These are phyloP conservation scores for Tetradesmus obliquus DNA, from an alignment of 139 green algal species.

Conservation along the genomic window DNA sequence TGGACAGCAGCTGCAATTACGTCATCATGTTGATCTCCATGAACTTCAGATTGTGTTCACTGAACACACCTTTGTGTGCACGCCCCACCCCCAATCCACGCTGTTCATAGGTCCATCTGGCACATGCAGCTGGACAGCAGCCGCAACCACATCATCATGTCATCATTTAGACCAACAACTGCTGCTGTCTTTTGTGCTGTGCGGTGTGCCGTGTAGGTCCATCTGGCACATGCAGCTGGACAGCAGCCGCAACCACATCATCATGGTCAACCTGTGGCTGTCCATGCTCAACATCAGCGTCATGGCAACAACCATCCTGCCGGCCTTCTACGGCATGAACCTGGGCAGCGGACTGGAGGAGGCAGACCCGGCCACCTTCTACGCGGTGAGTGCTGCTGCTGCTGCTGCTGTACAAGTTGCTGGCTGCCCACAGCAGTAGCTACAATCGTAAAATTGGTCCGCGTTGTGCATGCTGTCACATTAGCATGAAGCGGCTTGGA, in stretches of 20 bases:
- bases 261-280: constrained; percentile 67
- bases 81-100: too few relatives aligned
- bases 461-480: background rate
- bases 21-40: too few relatives aligned
- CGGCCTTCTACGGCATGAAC: constrained; percentile 72
- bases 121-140: background rate
- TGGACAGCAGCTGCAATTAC: background rate
- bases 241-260: constrained; percentile 70
- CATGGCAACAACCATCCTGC: constrained; percentile 54
- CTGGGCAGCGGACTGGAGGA: constrained; percentile 52
- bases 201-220: background rate
- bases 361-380: constrained; percentile 15
- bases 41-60: too few relatives aligned
- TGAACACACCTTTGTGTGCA: background rate
- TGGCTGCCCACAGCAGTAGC: background rate
- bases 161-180: background rate
- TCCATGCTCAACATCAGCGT: constrained; percentile 58
- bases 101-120: constrained; percentile 57
- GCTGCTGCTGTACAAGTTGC: background rate
- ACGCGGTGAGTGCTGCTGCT: constrained; percentile 14
- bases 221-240: constrained; percentile 61
- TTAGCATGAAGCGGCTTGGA: background rate
- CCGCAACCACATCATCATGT: background rate
- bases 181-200: background rate
- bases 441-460: too few relatives aligned